These are phyloP conservation scores for Schoenoplectus tabernaemontani DNA, from an alignment of 202 grass and related monocot species.

Conservation along the genomic window DNA sequence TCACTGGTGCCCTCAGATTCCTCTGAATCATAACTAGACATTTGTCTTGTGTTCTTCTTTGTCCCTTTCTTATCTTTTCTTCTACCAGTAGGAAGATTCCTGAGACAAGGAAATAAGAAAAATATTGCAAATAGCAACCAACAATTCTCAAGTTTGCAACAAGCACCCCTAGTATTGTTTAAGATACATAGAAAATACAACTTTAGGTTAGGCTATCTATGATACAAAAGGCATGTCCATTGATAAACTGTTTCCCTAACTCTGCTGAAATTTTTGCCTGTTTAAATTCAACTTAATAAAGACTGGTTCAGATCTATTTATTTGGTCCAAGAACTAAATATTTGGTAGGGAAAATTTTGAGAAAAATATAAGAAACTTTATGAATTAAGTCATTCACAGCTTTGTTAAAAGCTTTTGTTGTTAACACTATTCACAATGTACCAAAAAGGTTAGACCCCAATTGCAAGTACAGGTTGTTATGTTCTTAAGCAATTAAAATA, in stretches of 20 bases:
- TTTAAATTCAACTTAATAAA: not conserved
- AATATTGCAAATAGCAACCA: not conserved
- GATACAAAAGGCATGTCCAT: not conserved
- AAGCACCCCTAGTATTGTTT: not conserved
- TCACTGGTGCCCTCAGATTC: constrained; percentile 17
- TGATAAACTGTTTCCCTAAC: not conserved
- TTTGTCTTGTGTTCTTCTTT: constrained; percentile 1
- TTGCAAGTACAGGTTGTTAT: not conserved
- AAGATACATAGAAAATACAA: not conserved
- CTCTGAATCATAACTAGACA: not conserved
- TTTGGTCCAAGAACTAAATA: not conserved
- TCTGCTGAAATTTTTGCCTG: not conserved
- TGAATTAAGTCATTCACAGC: not conserved
- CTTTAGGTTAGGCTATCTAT: not conserved
- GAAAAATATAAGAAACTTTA: not conserved
- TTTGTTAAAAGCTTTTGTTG: not conserved
- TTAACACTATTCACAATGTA: not conserved
- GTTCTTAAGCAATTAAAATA: not conserved
- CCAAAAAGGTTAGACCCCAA: not conserved
- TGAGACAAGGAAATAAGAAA: not conserved
- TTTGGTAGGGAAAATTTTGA: not conserved
- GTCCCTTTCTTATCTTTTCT: constrained; percentile 1
- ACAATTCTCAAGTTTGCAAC: not conserved
- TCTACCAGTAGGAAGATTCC: constrained; percentile 12
- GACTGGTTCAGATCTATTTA: not conserved